Evolutionary conservation across 495 filamentous ascomycete genomes (phyloP), one percentile per base, ranked within the genome.

Genomic region (Lophiostoma macrostomum): DNA sequence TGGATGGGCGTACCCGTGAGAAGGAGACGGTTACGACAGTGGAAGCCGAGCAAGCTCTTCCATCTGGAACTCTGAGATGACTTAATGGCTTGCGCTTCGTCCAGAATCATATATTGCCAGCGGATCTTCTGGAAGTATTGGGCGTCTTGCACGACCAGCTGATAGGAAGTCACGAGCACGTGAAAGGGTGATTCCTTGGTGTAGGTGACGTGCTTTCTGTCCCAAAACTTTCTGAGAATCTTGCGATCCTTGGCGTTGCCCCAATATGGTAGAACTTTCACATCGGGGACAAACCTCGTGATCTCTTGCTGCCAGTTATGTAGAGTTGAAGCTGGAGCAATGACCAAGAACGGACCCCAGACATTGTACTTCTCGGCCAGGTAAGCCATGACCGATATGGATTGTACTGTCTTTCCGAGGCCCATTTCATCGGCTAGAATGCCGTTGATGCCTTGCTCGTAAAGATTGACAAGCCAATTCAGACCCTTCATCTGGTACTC

Each of bases 221-320:
- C 93, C 93, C 93, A 98, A 75, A 97, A 97, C 71, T 97, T 97
- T 24, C 93, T 85, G 28, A 98, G 77, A 53, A 96, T 87, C 69
- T 98, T 97, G 50, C 93, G 85, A 67, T 98, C 93, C 55, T 86
- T 88, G 8, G 91, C 90, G 45, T 82, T 90, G 53, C 93, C 93
- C 93, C 93, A 98, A 68, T 98, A 98, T 6, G 93, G 93, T 30
- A 98, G 74, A 20, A 94, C 89, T 68, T 96, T 97, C 65, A 98
- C 81, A 45, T 87, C 77, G 1, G 93, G 93, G 3, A 98, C 91
- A 69, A 98, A 98, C 61, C 78, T 86, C 31, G 88, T 77, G 62
- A 98, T 96, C 70, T 98, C 93, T 71, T 98, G 93, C 67, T 97
- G 90, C 93, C 93, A 98, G 61, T 98, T 98, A 81, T 98, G 93